Percentiles rank a stretch among this genome's conserved stretches.
Evolutionary conservation across 2,329 filamentous ascomycete species (phyloP).

Genomic region (Cercospora sp.): DNA sequence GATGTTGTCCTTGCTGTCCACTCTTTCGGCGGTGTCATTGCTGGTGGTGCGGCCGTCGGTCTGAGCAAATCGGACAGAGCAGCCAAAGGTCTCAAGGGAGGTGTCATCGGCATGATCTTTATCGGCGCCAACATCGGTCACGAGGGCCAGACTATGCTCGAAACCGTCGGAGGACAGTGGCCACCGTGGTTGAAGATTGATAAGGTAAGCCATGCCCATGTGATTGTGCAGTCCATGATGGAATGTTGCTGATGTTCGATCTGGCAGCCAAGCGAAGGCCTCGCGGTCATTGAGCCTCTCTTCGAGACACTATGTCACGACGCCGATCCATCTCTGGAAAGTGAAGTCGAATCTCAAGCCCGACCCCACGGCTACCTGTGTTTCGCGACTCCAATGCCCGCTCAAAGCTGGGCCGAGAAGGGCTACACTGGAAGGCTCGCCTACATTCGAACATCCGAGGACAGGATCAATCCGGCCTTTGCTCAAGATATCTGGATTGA

Average conservation of each 20-base stretch:
- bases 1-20: not conserved
- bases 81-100: not conserved
- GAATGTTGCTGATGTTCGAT: not conserved
- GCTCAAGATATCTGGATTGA: not conserved
- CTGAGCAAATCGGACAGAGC: not conserved
- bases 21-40: not conserved
- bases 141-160: not conserved
- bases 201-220: not conserved
- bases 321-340: not conserved
- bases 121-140: not conserved
- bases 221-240: not conserved
- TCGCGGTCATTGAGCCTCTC: not conserved
- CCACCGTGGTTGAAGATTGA: not conserved
- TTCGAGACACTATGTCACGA: not conserved
- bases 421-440: not conserved
- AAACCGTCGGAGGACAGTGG: not conserved
- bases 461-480: not conserved
- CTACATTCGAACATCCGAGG: not conserved
- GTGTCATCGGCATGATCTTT: not conserved
- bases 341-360: not conserved
- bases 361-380: not conserved
- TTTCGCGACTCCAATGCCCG: not conserved
- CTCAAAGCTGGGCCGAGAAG: not conserved
- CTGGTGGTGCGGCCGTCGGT: not conserved
- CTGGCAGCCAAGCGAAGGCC: not conserved